Base-by-base conservation (phyloP, 345 rosid genomes). In the Noccaea caerulescens region DNA sequence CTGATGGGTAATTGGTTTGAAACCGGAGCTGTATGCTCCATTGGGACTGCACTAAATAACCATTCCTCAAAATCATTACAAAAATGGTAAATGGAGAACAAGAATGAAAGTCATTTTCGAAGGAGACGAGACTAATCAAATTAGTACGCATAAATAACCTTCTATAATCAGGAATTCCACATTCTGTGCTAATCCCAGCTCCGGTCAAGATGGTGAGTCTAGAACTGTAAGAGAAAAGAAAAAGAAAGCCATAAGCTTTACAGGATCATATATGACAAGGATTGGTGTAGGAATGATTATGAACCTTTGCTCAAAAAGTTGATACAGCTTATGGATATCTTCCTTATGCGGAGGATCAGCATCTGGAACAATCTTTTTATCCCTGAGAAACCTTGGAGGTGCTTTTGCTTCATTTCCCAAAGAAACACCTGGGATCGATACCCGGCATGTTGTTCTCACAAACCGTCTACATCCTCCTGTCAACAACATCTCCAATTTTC, bases 21-120 rank as follows among this genome's bases (percentile, higher is more conserved):
- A 93, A 76, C 98, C 98, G 20, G 96, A 73, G 84, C 94, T 89
- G 68, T 93, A 93, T 54, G 98, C 98, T 84, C 98, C 98, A 87
- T 87, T 87, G 14, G 98, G 97, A 69, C 98, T 93, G 86, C 81
- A 78, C 38, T 39, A 54, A 63, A 49, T 25, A 37, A 18, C 30
- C 3, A 46, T 18, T 16, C 57, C 2, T 46, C 59, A 20, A 38
- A 18, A 7, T 39, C 1, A 60, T 14, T 6, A 27, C 54, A 20
- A 8, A 8, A 46, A 65, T 33, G 43, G 34, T 1, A 63, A 33
- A 44, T 44, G 34, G 5, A 33, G 58, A 66, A 50, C 55, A 73
- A 30, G 57, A 42, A 27, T 27, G 30, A 20, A 20, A 20, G 43
- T 36, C 54, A 46, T 45, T 46, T 16, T 34, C 52, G 23, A 34